Evolutionary conservation across 2,329 filamentous ascomycete genomes (phyloP), one percentile per base, ranked within the genome.

Genomic region (Alternaria postmessia): DNA sequence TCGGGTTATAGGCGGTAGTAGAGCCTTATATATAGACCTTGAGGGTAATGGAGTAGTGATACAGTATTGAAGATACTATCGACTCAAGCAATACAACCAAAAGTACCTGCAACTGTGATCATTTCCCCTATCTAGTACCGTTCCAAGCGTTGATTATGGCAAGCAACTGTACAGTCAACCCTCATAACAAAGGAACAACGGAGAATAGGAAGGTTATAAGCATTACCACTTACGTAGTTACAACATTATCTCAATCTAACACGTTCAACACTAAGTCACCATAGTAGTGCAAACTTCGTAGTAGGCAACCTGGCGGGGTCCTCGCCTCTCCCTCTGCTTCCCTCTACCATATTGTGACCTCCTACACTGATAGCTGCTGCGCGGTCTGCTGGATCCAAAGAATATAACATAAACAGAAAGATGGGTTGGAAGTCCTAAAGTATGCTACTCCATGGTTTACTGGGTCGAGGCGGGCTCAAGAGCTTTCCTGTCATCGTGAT

Each of bases 1-100:
- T 91, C 65, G 84, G 80, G 1, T 61, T 80, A 51, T 73, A 72
- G 51, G 16, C 7, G 4, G 1, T 6, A 8, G 1, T 6, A 24
- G 8, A 44, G 22, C 18, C 7, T 16, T 44, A 38, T 36, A 51
- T 51, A 51, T 51, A 49, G 38, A 41, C n/a, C 36, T 39, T 20
- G 1, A 20, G 7, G 9, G n/a, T 39, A 20, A 39, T 39, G 36
- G 18, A 39, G n/a, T 18, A 39, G 7, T 39, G 36, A 18, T 18
- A 39, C 36, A 20, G 36, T 16, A 39, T 20, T n/a, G 9, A 20
- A 7, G 20, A 12, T 41, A 22, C 9, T 41, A 7, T 22, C 2
- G 18, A 41, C 38, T 20, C 18, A 22, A 41, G 9, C 9, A 41
- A 6, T 11, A 22, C 6, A 4, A 9, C 18, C 9, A 22, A 12